phyloP scores from a whole-genome alignment of 768 basidiomycete genomes.

The Hirschioporus abietinus region DNA sequence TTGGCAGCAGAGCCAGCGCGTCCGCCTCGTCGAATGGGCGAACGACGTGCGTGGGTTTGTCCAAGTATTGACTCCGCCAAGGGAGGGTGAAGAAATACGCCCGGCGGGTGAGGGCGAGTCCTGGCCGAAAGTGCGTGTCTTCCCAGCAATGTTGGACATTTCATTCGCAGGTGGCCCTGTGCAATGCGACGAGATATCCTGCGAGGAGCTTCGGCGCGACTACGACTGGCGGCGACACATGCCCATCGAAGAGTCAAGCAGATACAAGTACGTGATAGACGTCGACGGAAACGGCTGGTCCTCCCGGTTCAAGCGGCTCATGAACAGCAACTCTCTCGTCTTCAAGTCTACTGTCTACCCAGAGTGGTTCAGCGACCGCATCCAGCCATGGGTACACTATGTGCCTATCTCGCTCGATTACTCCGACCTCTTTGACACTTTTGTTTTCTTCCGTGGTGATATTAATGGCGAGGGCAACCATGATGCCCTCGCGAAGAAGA shows the following conservation, averaged over 20 bases:
- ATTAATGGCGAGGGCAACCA: constrained; percentile 9
- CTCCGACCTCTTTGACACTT: constrained; percentile 39
- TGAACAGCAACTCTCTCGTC: constrained; percentile 29
- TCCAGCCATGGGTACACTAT: constrained; percentile 37
- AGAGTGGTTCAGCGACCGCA: constrained; percentile 29
- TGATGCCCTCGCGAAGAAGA: constrained; percentile 27
- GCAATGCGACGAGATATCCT: constrained; percentile 38
- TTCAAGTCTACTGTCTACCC: constrained; percentile 36
- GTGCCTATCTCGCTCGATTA: constrained; percentile 27
- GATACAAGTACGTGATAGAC: constrained; percentile 27
- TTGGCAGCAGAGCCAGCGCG: constrained; percentile 50
- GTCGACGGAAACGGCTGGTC: constrained; percentile 28
- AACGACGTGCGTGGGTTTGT: constrained; percentile 37
- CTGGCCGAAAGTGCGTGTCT: constrained; percentile 35
- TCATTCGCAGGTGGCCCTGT: constrained; percentile 45
- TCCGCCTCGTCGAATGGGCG: constrained; percentile 38
- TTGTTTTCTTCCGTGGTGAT: constrained; percentile 41
- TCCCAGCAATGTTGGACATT: constrained; percentile 54
- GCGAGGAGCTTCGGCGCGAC: constrained; percentile 33
- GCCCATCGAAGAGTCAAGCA: constrained; percentile 25
- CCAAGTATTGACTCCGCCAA: constrained; percentile 33
- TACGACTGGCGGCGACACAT: constrained; percentile 20
- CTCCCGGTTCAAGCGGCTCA: constrained; percentile 30
- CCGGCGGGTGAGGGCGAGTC: constrained; percentile 30
- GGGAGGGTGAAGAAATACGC: constrained; percentile 15